These are phyloP conservation scores for Copromyces sp. DNA, from an alignment of 495 filamentous ascomycete species.

Conservation along the genomic window DNA sequence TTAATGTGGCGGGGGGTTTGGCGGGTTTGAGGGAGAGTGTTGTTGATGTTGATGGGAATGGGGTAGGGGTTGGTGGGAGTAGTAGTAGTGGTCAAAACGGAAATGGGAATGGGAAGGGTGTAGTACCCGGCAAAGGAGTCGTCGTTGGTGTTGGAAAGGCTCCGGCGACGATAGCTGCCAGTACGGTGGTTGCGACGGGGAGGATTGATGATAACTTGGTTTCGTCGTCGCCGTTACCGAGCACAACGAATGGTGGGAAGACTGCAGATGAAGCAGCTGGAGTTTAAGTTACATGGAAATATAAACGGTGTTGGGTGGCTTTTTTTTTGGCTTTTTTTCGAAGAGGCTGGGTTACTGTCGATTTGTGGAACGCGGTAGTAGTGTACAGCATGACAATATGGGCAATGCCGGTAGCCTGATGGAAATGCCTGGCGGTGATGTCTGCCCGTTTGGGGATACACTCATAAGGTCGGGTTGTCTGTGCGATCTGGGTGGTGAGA, in stretches of 20 bases:
- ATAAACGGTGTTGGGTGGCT: background rate
- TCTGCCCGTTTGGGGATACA: too few relatives aligned
- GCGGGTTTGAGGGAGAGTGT: background rate
- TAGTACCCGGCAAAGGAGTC: background rate
- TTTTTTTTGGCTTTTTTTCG: background rate
- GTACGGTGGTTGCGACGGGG: background rate
- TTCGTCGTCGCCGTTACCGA: background rate
- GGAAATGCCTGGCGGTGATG: background rate
- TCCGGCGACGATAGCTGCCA: background rate
- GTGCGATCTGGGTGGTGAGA: too few relatives aligned
- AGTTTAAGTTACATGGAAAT: background rate
- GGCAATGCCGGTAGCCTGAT: background rate
- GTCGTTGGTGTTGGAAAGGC: conserved; percentile 1
- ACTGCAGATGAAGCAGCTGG: background rate
- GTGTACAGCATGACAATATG: background rate
- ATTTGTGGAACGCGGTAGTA: background rate
- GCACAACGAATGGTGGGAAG: background rate
- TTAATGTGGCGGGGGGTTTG: background rate
- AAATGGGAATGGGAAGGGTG: background rate
- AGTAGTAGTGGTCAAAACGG: background rate
- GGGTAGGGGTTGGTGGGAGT: background rate
- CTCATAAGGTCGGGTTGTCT: too few relatives aligned
- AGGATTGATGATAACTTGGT: background rate
- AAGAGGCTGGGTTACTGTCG: background rate
- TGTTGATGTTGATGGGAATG: background rate